These are phyloP conservation scores for Diaporthe sp. DNA, from an alignment of 2,329 filamentous ascomycete genomes.

Conservation along the genomic window DNA sequence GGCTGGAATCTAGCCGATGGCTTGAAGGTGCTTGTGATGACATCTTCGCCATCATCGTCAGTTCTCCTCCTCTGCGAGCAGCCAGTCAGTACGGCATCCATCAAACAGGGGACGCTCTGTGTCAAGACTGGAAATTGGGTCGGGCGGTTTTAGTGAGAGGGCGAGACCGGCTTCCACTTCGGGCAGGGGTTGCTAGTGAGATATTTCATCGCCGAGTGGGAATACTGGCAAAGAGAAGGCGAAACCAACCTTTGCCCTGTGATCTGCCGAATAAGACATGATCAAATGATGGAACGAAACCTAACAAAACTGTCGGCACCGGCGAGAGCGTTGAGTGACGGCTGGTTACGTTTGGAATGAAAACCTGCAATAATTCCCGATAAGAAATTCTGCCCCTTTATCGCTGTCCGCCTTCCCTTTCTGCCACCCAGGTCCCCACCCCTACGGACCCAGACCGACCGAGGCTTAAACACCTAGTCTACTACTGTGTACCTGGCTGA, in stretches of 20 bases:
- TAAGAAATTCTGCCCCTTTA: conserved; percentile 24
- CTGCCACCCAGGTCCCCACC: neutral
- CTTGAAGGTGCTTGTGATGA: conserved; percentile 67
- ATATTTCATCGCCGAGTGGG: neutral
- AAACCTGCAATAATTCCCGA: conserved; percentile 25
- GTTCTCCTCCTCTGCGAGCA: conserved; percentile 63
- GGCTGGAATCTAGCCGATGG: conserved; percentile 77
- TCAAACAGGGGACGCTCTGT: conserved; percentile 14
- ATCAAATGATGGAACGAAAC: conserved; percentile 3
- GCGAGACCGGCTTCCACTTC: conserved; percentile 13
- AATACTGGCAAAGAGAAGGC: neutral
- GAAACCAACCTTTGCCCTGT: conserved; percentile 35
- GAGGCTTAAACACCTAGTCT: neutral
- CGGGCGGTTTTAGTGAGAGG: neutral
- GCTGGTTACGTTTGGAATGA: neutral
- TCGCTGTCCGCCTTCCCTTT: conserved; percentile 11
- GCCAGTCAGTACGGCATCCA: conserved; percentile 30
- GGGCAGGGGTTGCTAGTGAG: conserved; percentile 1
- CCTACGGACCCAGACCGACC: neutral
- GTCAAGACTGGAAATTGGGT: neutral
- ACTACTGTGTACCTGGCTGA: neutral
- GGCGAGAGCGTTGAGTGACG: neutral
- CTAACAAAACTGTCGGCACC: neutral
- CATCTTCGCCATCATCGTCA: conserved; percentile 46
- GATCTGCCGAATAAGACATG: conserved; percentile 22